Percentiles rank a stretch among this genome's conserved stretches.
phyloP scores from a whole-genome alignment of 345 rosid genomes.

The Cardamine resedifolia region DNA sequence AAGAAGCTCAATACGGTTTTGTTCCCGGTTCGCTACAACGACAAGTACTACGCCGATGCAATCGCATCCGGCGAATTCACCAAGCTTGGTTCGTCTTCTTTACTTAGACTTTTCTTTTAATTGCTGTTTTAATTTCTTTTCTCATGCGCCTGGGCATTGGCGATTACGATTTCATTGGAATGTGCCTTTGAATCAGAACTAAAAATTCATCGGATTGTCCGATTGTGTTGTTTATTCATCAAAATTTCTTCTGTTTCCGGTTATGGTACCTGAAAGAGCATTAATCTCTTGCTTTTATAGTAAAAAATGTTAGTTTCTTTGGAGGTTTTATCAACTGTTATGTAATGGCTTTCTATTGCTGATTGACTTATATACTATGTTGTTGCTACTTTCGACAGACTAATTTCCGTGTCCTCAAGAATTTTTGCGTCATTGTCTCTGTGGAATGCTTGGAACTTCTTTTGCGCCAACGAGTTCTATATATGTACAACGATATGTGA shows the following conservation, averaged over 20 bases:
- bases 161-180: background rate
- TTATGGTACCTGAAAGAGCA: background rate
- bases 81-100: slow-evolving; percentile 64
- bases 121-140: background rate
- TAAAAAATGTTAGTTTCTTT: slow-evolving; percentile 9
- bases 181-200: slow-evolving; percentile 8
- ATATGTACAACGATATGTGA: background rate
- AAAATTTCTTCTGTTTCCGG: background rate
- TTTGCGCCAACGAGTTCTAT: background rate
- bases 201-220: slow-evolving; percentile 1
- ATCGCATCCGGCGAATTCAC: slow-evolving; percentile 89
- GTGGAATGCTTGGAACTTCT: background rate
- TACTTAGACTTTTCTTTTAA: background rate
- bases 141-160: background rate
- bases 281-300: background rate
- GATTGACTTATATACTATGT: background rate
- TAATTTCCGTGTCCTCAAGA: background rate
- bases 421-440: background rate
- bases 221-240: background rate
- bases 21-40: slow-evolving; percentile 94
- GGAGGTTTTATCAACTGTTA: background rate
- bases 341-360: background rate
- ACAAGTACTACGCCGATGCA: slow-evolving; percentile 86
- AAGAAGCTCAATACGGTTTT: slow-evolving; percentile 89
- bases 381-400: background rate